phyloP scores from a whole-genome alignment of 768 basidiomycete genomes.

The Collybia nuda region DNA sequence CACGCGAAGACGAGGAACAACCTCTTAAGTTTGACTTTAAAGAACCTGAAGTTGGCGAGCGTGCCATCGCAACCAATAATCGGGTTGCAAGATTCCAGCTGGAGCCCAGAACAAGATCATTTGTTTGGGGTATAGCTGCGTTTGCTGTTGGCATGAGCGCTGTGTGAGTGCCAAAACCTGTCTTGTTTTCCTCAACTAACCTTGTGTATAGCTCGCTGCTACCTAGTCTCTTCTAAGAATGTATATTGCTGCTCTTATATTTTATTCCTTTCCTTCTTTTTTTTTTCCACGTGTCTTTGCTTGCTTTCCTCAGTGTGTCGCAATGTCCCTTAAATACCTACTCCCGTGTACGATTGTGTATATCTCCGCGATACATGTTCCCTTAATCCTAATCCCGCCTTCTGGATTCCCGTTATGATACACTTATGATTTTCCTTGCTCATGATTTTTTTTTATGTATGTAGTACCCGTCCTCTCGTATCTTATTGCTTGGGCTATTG shows the following conservation, averaged over 20 bases:
- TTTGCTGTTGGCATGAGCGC: slow-evolving; percentile 84
- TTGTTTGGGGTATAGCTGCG: slow-evolving; percentile 82
- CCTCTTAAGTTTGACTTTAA: slow-evolving; percentile 63
- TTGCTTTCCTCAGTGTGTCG: slow-evolving; percentile 1
- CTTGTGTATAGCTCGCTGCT: slow-evolving; percentile 44
- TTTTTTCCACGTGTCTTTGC: slow-evolving; percentile 15
- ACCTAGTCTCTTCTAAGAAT: slow-evolving; percentile 58
- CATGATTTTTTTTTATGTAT: slow-evolving; percentile 9
- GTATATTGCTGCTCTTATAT: neutral
- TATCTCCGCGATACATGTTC: slow-evolving; percentile 3
- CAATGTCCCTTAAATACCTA: slow-evolving; percentile 4
- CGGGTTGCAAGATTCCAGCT: slow-evolving; percentile 56
- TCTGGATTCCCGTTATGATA: too few relatives aligned
- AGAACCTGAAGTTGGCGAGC: slow-evolving; percentile 61
- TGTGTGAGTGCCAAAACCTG: slow-evolving; percentile 51
- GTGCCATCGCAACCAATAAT: slow-evolving; percentile 56
- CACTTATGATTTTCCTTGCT: slow-evolving; percentile 9
- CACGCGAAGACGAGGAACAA: slow-evolving; percentile 54
- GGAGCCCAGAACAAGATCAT: slow-evolving; percentile 69
- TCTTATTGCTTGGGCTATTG: slow-evolving; percentile 7
- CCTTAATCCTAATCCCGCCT: too few relatives aligned
- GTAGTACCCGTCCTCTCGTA: slow-evolving; percentile 6
- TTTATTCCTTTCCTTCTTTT: neutral
- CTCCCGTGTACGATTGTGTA: slow-evolving; percentile 11
- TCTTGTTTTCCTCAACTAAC: slow-evolving; percentile 3